Evolutionary conservation across 352 stramenopile species (phyloP), one percentile per base, ranked within the genome.

Genomic region (Phytophthora gonapodyides): DNA sequence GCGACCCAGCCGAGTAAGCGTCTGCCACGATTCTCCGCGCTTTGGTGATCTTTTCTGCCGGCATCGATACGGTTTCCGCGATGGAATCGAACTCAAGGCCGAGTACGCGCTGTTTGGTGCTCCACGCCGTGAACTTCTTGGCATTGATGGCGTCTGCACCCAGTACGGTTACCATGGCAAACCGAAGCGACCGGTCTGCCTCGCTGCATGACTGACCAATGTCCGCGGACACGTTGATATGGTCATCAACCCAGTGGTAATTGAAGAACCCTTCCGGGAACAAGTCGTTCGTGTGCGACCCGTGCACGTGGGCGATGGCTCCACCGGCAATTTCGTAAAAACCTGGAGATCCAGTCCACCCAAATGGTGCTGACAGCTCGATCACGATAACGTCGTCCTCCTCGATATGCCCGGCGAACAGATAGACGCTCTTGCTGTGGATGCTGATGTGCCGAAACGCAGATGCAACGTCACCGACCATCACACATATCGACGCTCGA

Each of bases 41-140:
- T n/a, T n/a, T n/a, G n/a, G n/a, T n/a, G n/a, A n/a, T 53, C 44
- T 61, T 64, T 9, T 33, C 12, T 0, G 11, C 12, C 21, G 54
- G 54, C 42, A 61, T 61, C 1, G 31, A 19, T 3, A 61, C 43
- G n/a, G n/a, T n/a, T n/a, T n/a, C n/a, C n/a, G n/a, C n/a, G n/a
- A n/a, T n/a, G n/a, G n/a, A n/a, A n/a, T n/a, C n/a, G n/a, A n/a
- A n/a, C n/a, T n/a, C n/a, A n/a, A n/a, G n/a, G n/a, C n/a, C n/a
- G n/a, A n/a, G n/a, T n/a, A n/a, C n/a, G n/a, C n/a, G n/a, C n/a
- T n/a, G n/a, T n/a, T n/a, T n/a, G n/a, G n/a, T n/a, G n/a, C n/a
- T n/a, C n/a, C n/a, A n/a, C n/a, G n/a, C n/a, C n/a, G n/a, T n/a
- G n/a, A 53, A 53, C 40, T 67, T 67, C 7, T 67, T 36, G 7